Evolutionary conservation across 2,329 filamentous ascomycete species (phyloP), one percentile per base, ranked within the genome.

Genomic region (Colletotrichum gloeosporioides): DNA sequence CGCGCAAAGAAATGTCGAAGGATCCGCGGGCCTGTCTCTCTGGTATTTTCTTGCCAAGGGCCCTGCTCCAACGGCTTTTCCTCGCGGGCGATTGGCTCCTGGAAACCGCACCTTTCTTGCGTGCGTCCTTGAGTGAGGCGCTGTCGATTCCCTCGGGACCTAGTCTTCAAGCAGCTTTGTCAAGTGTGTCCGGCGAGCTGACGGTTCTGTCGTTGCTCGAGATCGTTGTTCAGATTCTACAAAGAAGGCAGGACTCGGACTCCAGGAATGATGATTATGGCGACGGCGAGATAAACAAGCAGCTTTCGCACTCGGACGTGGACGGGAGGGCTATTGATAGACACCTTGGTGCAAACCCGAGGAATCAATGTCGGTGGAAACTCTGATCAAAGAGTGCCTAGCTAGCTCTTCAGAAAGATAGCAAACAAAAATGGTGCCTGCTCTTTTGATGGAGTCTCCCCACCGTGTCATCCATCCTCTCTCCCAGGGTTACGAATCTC

Each of bases 1-100:
- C 70, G 70, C 65, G 34, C 44, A 74, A 32, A 65, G 74, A 76
- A 65, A 69, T 76, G 70, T 65, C 22, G 57, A 39, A 73, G 69
- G 73, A 73, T 69, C 16, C 63, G 39, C 25, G 29, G 64, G 13
- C 69, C 64, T 34, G 39, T 68, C 64, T 27, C 59, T 25, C 53
- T 63, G 59, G 10, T 53, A 13, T 13, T 32, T 63, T 22, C 16
- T 63, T 63, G n/a, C 59, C 27, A 8, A 22, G 31, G 29, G n/a
- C 8, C 18, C 12, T 32, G 27, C 59, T 32, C 29, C 32, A 63
- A 34, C 29, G n/a, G n/a, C 29, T 18, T 34, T 63, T 13, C 32
- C 31, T 34, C 32, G n/a, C 59, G 18, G 55, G 22, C 27, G 55
- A 27, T 59, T 27, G 22, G 55, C 55, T 59, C 25, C 55, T 29